phyloP scores from a whole-genome alignment of 2,329 filamentous ascomycete genomes.

The Ciborinia camelliae region DNA sequence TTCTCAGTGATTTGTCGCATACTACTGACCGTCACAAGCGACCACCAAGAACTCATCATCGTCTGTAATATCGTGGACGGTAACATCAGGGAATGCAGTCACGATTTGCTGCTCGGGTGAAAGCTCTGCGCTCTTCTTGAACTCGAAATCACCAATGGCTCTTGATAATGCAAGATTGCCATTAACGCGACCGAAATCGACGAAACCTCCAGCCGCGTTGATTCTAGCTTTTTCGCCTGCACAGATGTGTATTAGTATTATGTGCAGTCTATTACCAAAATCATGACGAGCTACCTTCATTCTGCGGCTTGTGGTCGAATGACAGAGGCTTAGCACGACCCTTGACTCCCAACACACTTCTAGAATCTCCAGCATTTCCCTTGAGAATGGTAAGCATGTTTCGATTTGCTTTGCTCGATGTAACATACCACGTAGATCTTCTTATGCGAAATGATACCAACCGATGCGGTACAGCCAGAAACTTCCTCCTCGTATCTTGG shows the following conservation, averaged over 20 bases:
- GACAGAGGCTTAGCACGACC: slow-evolving; percentile 95
- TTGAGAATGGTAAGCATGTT: slow-evolving; percentile 42
- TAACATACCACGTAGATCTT: slow-evolving; percentile 90
- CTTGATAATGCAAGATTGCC: slow-evolving; percentile 95
- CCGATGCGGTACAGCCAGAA: slow-evolving; percentile 94
- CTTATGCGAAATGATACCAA: slow-evolving; percentile 80
- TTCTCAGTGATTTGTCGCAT: background rate
- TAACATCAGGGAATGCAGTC: slow-evolving; percentile 92
- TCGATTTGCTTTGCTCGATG: slow-evolving; percentile 30
- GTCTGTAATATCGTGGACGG: slow-evolving; percentile 81
- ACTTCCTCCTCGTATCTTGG: slow-evolving; percentile 97
- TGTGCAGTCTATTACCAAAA: slow-evolving; percentile 2
- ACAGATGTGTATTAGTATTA: slow-evolving; percentile 30
- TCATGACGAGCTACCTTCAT: slow-evolving; percentile 65
- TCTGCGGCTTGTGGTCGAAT: slow-evolving; percentile 99
- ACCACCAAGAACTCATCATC: slow-evolving; percentile 96
- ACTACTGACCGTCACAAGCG: slow-evolving; percentile 78
- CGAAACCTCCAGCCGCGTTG: slow-evolving; percentile 91
- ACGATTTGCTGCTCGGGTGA: slow-evolving; percentile 99
- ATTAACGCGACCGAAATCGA: slow-evolving; percentile 97
- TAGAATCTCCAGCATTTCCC: slow-evolving; percentile 96
- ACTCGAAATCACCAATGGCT: slow-evolving; percentile 98
- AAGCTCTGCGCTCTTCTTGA: slow-evolving; percentile 98
- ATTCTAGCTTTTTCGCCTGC: slow-evolving; percentile 93
- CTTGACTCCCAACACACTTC: slow-evolving; percentile 93